Conservation (phyloP, 164 flowering plant species). For the Protea cynaroides region DNA sequence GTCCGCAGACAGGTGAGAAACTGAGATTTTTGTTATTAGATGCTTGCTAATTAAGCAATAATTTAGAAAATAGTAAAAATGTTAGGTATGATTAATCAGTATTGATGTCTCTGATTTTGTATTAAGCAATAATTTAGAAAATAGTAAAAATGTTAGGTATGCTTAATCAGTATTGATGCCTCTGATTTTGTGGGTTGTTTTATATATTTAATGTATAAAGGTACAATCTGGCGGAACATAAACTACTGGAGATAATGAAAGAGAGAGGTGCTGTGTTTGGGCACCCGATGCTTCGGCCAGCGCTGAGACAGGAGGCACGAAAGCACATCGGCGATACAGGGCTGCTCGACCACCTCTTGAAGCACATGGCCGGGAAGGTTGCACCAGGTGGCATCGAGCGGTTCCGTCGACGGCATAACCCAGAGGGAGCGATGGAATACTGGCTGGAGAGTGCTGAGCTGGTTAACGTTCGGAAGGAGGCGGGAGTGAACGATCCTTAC, state of each 20-base stretch:
- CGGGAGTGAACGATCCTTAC: conserved; percentile 74
- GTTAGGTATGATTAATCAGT: too few species aligned
- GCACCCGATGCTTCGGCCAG: conserved; percentile 62
- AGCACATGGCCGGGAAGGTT: conserved; percentile 83
- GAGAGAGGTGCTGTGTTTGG: conserved; percentile 52
- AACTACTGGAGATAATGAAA: conserved; percentile 64
- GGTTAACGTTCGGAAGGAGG: conserved; percentile 53
- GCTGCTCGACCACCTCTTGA: conserved; percentile 76
- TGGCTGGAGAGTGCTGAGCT: conserved; percentile 82
- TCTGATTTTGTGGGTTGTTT: not conserved
- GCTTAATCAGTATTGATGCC: too few species aligned
- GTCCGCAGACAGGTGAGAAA: conserved; percentile 69
- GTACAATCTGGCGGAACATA: conserved; percentile 67
- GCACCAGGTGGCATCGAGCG: conserved; percentile 64
- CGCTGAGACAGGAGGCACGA: conserved; percentile 61
- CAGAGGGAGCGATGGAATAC: conserved; percentile 93
- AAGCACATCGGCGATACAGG: conserved; percentile 92
- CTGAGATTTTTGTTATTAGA: too few species aligned
- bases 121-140: too few species aligned
- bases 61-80: too few species aligned
- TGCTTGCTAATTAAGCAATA: too few species aligned
- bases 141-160: too few species aligned
- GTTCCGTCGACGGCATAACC: conserved; percentile 73
- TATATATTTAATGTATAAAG: conserved; percentile 26
- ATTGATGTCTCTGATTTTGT: too few species aligned